These are phyloP conservation scores for Anethum foeniculum DNA, from an alignment of 140 eudicot species.

Conservation along the genomic window DNA sequence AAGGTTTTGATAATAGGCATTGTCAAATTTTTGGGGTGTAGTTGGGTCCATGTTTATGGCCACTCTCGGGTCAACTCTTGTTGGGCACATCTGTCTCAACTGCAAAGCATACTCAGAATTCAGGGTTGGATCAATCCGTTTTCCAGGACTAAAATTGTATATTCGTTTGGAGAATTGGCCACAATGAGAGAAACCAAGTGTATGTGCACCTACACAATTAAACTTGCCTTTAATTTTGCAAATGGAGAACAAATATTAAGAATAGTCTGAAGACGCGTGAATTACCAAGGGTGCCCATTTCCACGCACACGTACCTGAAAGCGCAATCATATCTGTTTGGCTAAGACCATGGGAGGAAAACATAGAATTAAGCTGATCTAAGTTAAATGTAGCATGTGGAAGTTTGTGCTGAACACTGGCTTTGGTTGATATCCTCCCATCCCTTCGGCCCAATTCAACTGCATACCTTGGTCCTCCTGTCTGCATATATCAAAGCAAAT, in stretches of 20 bases:
- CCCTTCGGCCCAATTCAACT: slow-evolving; percentile 76
- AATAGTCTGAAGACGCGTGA: neutral
- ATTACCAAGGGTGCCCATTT: neutral
- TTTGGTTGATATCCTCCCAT: slow-evolving; percentile 52
- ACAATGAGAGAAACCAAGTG: slow-evolving; percentile 48
- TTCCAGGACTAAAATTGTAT: slow-evolving; percentile 23
- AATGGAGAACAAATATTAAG: neutral
- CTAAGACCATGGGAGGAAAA: slow-evolving; percentile 46
- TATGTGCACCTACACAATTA: slow-evolving; percentile 36
- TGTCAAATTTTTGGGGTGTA: slow-evolving; percentile 47
- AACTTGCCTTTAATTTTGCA: neutral
- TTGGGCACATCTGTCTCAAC: slow-evolving; percentile 40
- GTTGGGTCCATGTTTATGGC: slow-evolving; percentile 56
- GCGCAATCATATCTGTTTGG: slow-evolving; percentile 64
- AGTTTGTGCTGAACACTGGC: slow-evolving; percentile 45
- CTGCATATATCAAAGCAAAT: slow-evolving; percentile 20
- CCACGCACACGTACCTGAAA: slow-evolving; percentile 39
- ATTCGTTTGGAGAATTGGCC: slow-evolving; percentile 32
- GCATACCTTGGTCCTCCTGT: slow-evolving; percentile 63
- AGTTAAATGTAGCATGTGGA: slow-evolving; percentile 42
- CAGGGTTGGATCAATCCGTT: slow-evolving; percentile 37
- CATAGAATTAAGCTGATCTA: slow-evolving; percentile 50
- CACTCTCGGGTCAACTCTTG: slow-evolving; percentile 35
- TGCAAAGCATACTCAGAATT: slow-evolving; percentile 33
- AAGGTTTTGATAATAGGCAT: slow-evolving; percentile 41